Evolutionary conservation across 163 green algal genomes (phyloP).

Genomic region (Trebouxia gelatinosa): DNA sequence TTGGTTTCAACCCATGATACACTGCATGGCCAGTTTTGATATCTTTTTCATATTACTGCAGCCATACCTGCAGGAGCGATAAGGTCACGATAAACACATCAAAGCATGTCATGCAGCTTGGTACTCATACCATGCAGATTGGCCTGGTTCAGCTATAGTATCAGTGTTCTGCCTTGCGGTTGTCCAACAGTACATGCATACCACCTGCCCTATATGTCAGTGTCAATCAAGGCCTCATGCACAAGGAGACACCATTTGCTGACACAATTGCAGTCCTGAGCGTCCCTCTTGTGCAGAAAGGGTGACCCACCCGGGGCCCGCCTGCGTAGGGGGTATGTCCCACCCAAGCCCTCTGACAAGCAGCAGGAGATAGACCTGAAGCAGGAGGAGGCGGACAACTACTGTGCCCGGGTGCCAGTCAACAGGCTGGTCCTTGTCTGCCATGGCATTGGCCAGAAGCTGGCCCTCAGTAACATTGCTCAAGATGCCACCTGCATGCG

Average conservation of each 20-base stretch:
- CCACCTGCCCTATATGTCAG: too few relatives aligned
- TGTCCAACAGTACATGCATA: too few relatives aligned
- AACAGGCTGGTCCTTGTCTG: constrained; percentile 65
- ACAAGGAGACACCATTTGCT: not conserved
- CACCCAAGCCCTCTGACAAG: constrained; percentile 25
- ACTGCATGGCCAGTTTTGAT: too few relatives aligned
- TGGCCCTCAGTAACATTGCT: constrained; percentile 57
- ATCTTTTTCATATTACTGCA: too few relatives aligned
- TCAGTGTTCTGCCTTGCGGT: too few relatives aligned
- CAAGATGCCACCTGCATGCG: constrained; percentile 31
- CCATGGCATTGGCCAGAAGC: constrained; percentile 76
- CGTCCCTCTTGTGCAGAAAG: not conserved
- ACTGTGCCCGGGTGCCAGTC: constrained; percentile 36
- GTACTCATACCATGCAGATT: too few relatives aligned
- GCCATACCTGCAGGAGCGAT: too few relatives aligned
- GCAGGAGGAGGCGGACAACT: constrained; percentile 51
- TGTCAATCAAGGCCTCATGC: too few relatives aligned
- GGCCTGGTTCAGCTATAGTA: too few relatives aligned
- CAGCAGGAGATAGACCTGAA: constrained; percentile 43
- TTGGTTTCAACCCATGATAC: too few relatives aligned
- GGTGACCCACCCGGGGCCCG: constrained; percentile 20
- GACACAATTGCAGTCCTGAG: not conserved
- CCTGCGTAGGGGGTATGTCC: constrained; percentile 56
- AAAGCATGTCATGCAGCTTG: too few relatives aligned
- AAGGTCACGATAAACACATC: too few relatives aligned